Evolutionary conservation across 225 moss, liverwort and hornwort genomes (phyloP).

Genomic region (Marchantia polymorpha): DNA sequence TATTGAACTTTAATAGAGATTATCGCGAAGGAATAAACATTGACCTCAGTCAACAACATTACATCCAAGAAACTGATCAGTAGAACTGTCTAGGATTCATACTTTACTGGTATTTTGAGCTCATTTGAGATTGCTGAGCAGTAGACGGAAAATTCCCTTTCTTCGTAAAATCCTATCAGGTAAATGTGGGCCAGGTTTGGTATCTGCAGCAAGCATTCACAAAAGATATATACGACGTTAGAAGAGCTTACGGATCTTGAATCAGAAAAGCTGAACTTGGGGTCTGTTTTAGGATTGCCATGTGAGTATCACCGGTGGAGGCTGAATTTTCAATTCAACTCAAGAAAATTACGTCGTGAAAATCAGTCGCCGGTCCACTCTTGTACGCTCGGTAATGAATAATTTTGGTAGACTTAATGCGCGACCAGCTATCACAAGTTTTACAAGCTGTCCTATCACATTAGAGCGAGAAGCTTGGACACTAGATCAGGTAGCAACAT

Average conservation of each 20-base stretch:
- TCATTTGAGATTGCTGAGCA: conserved; percentile 94
- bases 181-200: conserved; percentile 87
- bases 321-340: background rate
- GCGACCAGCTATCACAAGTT: too few species aligned
- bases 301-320: background rate
- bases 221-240: too few species aligned
- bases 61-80: background rate
- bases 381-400: too few species aligned
- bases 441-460: background rate
- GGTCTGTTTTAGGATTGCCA: background rate
- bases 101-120: conserved; percentile 94
- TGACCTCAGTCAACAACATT: background rate
- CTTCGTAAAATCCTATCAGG: conserved; percentile 93
- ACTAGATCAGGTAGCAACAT: background rate
- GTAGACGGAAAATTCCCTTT: conserved; percentile 86
- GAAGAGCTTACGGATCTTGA: background rate
- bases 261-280: background rate
- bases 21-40: background rate
- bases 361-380: too few species aligned
- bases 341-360: background rate
- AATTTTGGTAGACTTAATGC: too few species aligned
- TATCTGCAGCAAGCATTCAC: conserved; percentile 53
- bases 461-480: background rate
- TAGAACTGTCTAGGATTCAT: background rate
- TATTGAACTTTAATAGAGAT: too few species aligned